Evolutionary conservation across 2,329 filamentous ascomycete species (phyloP).

Genomic region (Gaeumannomyces tritici): DNA sequence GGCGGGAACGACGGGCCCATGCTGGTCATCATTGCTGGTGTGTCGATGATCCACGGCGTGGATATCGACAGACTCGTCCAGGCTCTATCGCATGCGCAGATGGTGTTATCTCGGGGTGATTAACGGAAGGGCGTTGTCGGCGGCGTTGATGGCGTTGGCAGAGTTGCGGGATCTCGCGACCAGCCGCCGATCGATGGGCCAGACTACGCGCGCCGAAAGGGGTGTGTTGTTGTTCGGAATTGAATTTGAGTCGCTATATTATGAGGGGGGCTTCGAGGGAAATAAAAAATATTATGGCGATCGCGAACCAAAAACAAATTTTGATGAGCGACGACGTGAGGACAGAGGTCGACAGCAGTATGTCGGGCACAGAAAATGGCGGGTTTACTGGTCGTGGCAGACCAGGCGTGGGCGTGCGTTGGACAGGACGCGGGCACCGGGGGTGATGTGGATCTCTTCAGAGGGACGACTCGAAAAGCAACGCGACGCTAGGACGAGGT

Average conservation of each 20-base stretch:
- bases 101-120: background rate
- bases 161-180: background rate
- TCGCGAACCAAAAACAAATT: too few species aligned
- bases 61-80: conserved; percentile 42
- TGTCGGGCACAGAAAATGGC: too few species aligned
- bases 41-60: conserved; percentile 49
- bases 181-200: conserved; percentile 1
- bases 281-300: background rate
- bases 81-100: conserved; percentile 36
- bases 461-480: background rate
- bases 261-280: background rate
- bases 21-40: conserved; percentile 57
- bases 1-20: conserved; percentile 54
- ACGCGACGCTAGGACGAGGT: too few species aligned
- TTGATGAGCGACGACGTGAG: too few species aligned
- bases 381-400: too few species aligned
- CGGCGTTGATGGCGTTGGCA: background rate
- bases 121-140: background rate
- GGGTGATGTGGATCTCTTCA: background rate
- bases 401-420: background rate
- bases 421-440: background rate
- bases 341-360: too few species aligned
- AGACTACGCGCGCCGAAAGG: background rate
- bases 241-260: background rate
- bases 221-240: background rate